Percentiles rank a stretch among this genome's conserved stretches.
These are phyloP conservation scores for Salicornia ramosissima DNA, from an alignment of 148 eudicot genomes.

Conservation along the genomic window DNA sequence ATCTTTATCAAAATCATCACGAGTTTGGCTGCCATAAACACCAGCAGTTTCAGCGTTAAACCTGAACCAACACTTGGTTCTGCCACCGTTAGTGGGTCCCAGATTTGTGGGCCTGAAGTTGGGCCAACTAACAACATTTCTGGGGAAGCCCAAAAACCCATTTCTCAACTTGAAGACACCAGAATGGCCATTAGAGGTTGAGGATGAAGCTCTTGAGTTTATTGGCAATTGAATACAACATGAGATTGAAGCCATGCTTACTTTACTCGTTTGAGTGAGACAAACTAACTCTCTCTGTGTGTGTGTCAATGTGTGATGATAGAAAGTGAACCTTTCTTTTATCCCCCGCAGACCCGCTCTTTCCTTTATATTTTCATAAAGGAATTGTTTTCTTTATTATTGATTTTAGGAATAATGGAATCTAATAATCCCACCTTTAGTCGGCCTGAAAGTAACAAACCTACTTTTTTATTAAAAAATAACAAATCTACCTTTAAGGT, in stretches of 20 bases:
- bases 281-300: too few species aligned
- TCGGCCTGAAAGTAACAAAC: too few species aligned
- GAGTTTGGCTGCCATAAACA: constrained; percentile 78
- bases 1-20: constrained; percentile 90
- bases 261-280: too few species aligned
- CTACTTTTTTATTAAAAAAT: too few species aligned
- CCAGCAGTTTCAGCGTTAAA: constrained; percentile 89
- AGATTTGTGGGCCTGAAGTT: constrained; percentile 16
- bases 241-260: constrained; percentile 41
- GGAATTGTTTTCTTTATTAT: too few species aligned
- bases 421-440: too few species aligned
- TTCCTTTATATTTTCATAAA: too few species aligned
- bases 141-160: constrained; percentile 37
- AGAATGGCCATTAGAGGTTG: background rate
- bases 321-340: too few species aligned
- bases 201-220: constrained; percentile 17
- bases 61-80: constrained; percentile 75
- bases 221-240: constrained; percentile 25
- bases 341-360: too few species aligned
- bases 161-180: constrained; percentile 24
- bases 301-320: too few species aligned
- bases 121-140: constrained; percentile 23
- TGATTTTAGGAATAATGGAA: too few species aligned
- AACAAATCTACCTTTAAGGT: too few species aligned
- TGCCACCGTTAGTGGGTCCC: constrained; percentile 41